Base-by-base conservation (phyloP, 108 stramenopile species). In the Parietichytrium sp. region DNA sequence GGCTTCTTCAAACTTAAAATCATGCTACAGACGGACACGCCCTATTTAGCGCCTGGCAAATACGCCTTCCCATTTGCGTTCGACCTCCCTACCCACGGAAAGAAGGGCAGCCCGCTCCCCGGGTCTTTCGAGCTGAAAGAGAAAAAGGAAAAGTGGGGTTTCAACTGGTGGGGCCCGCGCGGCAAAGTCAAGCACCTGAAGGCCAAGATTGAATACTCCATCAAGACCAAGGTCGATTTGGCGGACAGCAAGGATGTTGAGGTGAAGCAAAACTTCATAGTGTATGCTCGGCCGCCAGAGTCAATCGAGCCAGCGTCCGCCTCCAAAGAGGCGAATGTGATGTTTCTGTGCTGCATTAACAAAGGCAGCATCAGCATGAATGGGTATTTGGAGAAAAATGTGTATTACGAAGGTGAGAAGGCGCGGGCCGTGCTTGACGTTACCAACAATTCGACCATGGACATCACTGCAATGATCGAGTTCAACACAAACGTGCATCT, bases 311-410 rank as follows among this genome's bases (percentile, higher is more conserved):
- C 42, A n/a, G 36, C 55, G 20, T 72, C 55, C 18, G 55, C 33
- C 38, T 30, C 30, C 36, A 33, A 18, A n/a, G 55, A 72, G 55
- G 55, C 55, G 6, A 42, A 30, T 16, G 55, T 72, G 10, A 72
- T 72, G 55, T 72, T 72, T 42, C 42, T 30, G 36, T 72, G 55
- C 55, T 72, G 55, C 55, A 72, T 72, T 38, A 72, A 72, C 55
- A 30, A 38, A 30, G 55, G 55, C 30, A 72, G 55, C 38, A 30
- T 72, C 36, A 72, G 42, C 20, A 72, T 72, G 55, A 20, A 72
- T 30, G 55, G 36, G 20, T 16, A 30, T 6, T 18, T 72, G 55
- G 55, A 72, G 36, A 72, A 72, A 38, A 72, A 72, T 23, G 55
- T 72, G 18, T 72, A 72, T 38, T 23, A 20, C 30, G 36, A 30